These are phyloP conservation scores for Hypomontagnella monticulosa DNA, from an alignment of 495 filamentous ascomycete species.

Conservation along the genomic window DNA sequence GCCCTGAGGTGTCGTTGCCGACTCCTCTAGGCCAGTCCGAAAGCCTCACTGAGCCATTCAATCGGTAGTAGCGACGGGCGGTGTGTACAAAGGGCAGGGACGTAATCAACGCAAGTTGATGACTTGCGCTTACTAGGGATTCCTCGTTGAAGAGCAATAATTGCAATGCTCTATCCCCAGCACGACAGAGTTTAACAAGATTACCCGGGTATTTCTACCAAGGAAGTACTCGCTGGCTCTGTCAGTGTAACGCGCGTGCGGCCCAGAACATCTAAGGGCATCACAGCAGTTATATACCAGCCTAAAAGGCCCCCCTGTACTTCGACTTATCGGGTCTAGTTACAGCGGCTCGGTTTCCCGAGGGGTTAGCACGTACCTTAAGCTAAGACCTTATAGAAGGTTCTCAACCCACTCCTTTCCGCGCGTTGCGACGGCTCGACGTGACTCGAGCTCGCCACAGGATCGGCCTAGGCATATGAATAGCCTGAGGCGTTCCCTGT, in stretches of 20 bases:
- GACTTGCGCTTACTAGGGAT: conserved; percentile 79
- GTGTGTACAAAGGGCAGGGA: conserved; percentile 79
- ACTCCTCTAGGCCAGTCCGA: conserved; percentile 71
- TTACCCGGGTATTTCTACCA: conserved; percentile 77
- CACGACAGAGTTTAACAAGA: conserved; percentile 81
- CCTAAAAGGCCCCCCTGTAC: not conserved
- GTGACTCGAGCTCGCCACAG: not conserved
- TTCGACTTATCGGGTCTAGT: conserved; percentile 2
- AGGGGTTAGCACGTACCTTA: conserved; percentile 3
- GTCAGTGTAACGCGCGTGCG: conserved; percentile 65
- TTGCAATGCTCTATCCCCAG: conserved; percentile 82
- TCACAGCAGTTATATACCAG: not conserved
- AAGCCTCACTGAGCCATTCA: conserved; percentile 79
- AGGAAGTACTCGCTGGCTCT: conserved; percentile 76
- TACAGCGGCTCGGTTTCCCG: not conserved
- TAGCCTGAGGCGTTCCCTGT: no score
- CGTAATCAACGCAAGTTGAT: conserved; percentile 79
- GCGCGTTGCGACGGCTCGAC: not conserved
- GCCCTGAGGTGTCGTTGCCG: conserved; percentile 71
- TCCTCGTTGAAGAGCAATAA: conserved; percentile 84
- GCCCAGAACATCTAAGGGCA: conserved; percentile 14
- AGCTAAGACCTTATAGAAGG: no score
- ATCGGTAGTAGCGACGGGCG: conserved; percentile 74
- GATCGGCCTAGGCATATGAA: no score
- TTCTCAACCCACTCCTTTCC: no score